Evolutionary conservation across 805 yeast genomes (phyloP).

Genomic region (Citeromyces matritensis): DNA sequence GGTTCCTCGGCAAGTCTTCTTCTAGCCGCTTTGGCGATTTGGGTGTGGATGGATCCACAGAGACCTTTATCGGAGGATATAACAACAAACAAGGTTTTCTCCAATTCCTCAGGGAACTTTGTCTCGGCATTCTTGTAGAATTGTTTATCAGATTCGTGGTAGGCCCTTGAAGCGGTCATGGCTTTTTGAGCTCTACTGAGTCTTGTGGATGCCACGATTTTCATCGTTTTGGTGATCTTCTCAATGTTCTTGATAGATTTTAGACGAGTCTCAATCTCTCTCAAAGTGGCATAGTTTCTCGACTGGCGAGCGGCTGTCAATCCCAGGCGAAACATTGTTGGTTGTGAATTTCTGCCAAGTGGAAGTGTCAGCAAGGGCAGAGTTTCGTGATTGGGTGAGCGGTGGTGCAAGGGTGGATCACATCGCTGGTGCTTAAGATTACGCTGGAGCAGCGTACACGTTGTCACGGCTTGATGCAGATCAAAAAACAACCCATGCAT

Average conservation of each 20-base stretch:
- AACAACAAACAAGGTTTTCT: conserved; percentile 68
- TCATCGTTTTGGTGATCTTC: conserved; percentile 99
- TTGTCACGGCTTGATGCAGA: no score
- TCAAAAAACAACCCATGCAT: not conserved
- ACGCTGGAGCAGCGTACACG: no score
- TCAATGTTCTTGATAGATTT: conserved; percentile 98
- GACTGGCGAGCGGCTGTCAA: conserved; percentile 1
- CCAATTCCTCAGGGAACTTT: conserved; percentile 28
- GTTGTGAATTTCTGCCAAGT: not conserved
- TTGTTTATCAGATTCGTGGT: conserved; percentile 65
- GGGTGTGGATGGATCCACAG: conserved; percentile 97
- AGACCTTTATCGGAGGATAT: conserved; percentile 95
- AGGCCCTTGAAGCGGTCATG: conserved; percentile 75
- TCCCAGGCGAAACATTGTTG: not conserved
- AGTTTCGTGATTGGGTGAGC: no score
- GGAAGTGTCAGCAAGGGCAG: not conserved
- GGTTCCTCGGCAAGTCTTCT: conserved; percentile 43
- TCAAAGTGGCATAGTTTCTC: conserved; percentile 94
- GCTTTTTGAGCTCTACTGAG: conserved; percentile 92
- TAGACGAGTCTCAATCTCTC: conserved; percentile 96
- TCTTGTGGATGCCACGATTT: conserved; percentile 97
- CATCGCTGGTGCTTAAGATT: no score
- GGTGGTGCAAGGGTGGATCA: no score
- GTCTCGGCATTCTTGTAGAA: conserved; percentile 78
- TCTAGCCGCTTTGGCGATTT: conserved; percentile 82